Percentiles rank a stretch among this genome's conserved stretches.
Conservation (phyloP, 306 rosid genomes). For the Bauhinia variegata region DNA sequence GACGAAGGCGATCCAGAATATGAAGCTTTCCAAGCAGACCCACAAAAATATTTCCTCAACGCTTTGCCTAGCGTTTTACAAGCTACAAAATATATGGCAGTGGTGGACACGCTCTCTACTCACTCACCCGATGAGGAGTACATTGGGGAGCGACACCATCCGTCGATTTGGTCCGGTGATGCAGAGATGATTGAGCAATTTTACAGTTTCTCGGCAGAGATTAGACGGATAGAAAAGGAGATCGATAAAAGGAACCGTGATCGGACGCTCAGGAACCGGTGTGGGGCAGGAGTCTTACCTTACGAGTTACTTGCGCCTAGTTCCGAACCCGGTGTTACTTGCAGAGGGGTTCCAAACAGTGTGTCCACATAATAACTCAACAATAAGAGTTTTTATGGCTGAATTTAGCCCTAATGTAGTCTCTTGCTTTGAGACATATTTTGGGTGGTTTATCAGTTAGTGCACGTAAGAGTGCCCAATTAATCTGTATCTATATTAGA, state of each 20-base stretch:
- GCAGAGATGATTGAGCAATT: conserved; percentile 63
- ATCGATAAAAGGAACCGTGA: conserved; percentile 71
- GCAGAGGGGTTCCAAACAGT: conserved; percentile 96
- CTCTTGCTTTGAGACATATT: conserved; percentile 3
- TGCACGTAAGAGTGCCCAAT: conserved; percentile 1
- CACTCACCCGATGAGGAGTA: conserved; percentile 96
- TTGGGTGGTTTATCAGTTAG: conserved; percentile 14
- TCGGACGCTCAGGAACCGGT: conserved; percentile 58
- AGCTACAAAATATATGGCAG: conserved; percentile 80
- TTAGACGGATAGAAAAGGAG: conserved; percentile 70
- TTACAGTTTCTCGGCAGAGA: conserved; percentile 66
- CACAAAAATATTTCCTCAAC: conserved; percentile 76
- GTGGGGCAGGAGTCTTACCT: conserved; percentile 94
- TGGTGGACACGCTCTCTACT: conserved; percentile 83
- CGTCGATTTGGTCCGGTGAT: conserved; percentile 78
- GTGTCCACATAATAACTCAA: conserved; percentile 61
- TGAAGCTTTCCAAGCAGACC: conserved; percentile 64
- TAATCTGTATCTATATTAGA: conserved; percentile 32
- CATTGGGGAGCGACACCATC: conserved; percentile 83
- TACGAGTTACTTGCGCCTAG: conserved; percentile 92
- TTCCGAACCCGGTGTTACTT: conserved; percentile 90
- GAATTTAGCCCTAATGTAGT: no score
- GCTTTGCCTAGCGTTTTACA: conserved; percentile 71
- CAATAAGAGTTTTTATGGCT: no score
- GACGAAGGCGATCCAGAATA: conserved; percentile 80